A percentile compares a stretch with the other conserved stretches of the same genome.
Evolutionary conservation across 2,329 filamentous ascomycete species (phyloP).

Genomic region (Pseudogymnoascus sp.): DNA sequence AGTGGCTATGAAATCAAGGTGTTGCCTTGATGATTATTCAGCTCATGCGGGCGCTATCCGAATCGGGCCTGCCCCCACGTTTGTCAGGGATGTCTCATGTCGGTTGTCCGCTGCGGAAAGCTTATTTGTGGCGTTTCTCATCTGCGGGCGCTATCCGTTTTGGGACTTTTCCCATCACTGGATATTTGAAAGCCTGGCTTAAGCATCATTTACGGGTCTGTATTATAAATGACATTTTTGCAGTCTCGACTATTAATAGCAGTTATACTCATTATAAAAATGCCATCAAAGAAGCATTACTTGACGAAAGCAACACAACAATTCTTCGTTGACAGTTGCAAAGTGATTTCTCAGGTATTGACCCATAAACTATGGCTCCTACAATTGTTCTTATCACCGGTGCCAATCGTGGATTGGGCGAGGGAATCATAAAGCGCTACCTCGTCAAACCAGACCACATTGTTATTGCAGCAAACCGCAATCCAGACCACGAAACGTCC

Average conservation of each 20-base stretch:
- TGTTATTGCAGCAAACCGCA: slow-evolving; percentile 31
- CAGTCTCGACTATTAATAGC: background rate
- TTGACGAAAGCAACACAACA: background rate
- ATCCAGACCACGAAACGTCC: slow-evolving; percentile 22
- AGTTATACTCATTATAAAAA: background rate
- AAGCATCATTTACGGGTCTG: background rate
- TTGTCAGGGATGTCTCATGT: background rate
- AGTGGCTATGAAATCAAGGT: background rate
- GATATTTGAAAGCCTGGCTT: background rate
- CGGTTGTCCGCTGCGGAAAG: background rate
- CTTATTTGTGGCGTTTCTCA: background rate
- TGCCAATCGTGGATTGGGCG: slow-evolving; percentile 24
- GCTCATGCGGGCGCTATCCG: slow-evolving; percentile 1
- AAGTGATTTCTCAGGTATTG: background rate
- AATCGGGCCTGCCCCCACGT: background rate
- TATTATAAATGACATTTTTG: background rate
- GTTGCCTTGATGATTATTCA: background rate
- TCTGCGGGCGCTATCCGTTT: background rate
- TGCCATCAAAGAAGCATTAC: background rate
- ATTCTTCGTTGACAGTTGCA: background rate
- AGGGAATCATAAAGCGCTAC: slow-evolving; percentile 25
- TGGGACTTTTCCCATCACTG: background rate
- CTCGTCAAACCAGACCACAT: slow-evolving; percentile 28
- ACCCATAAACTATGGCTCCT: background rate
- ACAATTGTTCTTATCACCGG: slow-evolving; percentile 26